Conservation (phyloP, 2,329 filamentous ascomycete genomes). For the Mollisiaceae sp. region DNA sequence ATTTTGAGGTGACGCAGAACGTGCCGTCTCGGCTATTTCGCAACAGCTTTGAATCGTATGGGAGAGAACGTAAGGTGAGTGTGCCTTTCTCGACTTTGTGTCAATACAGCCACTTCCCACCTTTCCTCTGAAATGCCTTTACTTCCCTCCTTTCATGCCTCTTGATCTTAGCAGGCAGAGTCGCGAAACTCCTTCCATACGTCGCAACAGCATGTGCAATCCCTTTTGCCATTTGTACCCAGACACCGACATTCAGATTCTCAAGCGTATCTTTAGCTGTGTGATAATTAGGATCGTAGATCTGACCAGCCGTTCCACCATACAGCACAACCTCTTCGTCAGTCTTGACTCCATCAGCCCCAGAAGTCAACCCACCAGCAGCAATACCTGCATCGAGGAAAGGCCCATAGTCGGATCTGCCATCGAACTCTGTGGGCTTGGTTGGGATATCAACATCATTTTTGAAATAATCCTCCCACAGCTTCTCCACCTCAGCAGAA, state of each 20-base stretch:
- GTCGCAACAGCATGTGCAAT: conserved; percentile 26
- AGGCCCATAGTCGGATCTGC: conserved; percentile 77
- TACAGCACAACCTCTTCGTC: conserved; percentile 65
- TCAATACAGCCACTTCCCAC: conserved; percentile 21
- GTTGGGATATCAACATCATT: conserved; percentile 18
- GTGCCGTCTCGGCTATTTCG: too few relatives aligned
- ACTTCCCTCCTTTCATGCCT: conserved; percentile 16
- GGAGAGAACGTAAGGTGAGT: too few relatives aligned
- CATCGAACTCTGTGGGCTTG: conserved; percentile 72
- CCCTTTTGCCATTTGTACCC: conserved; percentile 64
- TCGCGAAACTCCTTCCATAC: conserved; percentile 20
- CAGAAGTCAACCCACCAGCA: conserved; percentile 75
- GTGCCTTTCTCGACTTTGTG: not conserved
- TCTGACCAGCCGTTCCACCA: conserved; percentile 67
- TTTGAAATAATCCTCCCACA: conserved; percentile 23
- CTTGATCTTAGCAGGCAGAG: conserved; percentile 14
- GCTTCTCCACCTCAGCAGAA: conserved; percentile 23
- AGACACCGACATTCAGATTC: conserved; percentile 63
- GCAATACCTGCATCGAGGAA: conserved; percentile 77
- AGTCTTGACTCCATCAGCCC: conserved; percentile 78
- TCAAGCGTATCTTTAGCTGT: conserved; percentile 61
- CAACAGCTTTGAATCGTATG: too few relatives aligned
- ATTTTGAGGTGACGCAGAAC: too few relatives aligned
- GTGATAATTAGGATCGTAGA: conserved; percentile 65
- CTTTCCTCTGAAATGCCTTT: conserved; percentile 13